A percentile compares a stretch with the other conserved stretches of the same genome.
Evolutionary conservation across 176 grass and related monocot species (phyloP).

Genomic region (Neostapfia colusana): DNA sequence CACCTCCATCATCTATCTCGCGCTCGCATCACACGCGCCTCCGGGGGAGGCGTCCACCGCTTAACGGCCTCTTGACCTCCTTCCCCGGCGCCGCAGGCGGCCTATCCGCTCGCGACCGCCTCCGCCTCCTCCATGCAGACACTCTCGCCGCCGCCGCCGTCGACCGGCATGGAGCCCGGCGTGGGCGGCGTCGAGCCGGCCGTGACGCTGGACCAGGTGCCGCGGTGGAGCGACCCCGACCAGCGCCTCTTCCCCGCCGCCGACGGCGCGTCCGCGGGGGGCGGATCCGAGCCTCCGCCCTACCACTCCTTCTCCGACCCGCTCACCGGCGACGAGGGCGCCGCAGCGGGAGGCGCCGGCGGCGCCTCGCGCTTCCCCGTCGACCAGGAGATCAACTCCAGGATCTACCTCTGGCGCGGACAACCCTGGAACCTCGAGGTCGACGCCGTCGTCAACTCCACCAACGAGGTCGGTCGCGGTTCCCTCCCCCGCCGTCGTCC

Average conservation of each 20-base stretch:
- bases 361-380: slow-evolving; percentile 66
- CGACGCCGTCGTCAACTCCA: slow-evolving; percentile 91
- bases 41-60: slow-evolving; percentile 10
- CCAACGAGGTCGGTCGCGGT: slow-evolving; percentile 77
- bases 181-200: slow-evolving; percentile 61
- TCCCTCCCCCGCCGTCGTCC: not conserved
- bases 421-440: slow-evolving; percentile 95
- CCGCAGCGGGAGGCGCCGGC: not conserved
- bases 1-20: not conserved
- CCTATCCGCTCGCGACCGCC: not conserved
- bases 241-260: slow-evolving; percentile 40
- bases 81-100: not conserved
- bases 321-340: slow-evolving; percentile 53
- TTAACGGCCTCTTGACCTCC: slow-evolving; percentile 35
- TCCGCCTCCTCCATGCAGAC: slow-evolving; percentile 39
- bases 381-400: slow-evolving; percentile 88
- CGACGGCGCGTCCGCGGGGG: not conserved
- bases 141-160: slow-evolving; percentile 30
- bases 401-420: slow-evolving; percentile 87
- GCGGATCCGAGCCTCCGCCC: slow-evolving; percentile 32
- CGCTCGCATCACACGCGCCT: not conserved
- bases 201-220: slow-evolving; percentile 81
- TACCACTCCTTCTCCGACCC: slow-evolving; percentile 69
- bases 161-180: slow-evolving; percentile 30
- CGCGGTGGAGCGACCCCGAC: slow-evolving; percentile 89